Base-by-base conservation (phyloP, 768 basidiomycete species). In the Filobasidium wieringae region DNA sequence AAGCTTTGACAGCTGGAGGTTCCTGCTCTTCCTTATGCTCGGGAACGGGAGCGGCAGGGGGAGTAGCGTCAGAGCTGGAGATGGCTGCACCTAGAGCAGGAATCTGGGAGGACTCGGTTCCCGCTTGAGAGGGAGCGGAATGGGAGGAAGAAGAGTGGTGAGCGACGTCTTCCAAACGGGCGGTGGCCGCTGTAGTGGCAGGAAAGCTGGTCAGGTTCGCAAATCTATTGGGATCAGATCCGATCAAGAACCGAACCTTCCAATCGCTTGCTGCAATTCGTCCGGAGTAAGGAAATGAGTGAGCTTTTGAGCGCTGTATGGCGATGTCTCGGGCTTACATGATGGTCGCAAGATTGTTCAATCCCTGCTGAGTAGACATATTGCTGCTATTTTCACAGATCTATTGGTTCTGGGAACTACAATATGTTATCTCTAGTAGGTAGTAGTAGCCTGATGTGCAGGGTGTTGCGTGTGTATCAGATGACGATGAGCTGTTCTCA, bases 131-230 rank as follows among this genome's bases (percentile, higher is more conserved):
- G 50, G 62, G 58, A 50, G 64, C 49, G n/a, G 66, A 64, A 14
- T 69, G 74, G 64, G 68, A 65, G 15, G 50, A 34, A n/a, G 60
- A 47, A 14, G 45, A 32, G 19, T 50, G 47, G 9, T 55, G 54
- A 24, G 60, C 49, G 60, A 90, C 78, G 69, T 99, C 95, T 74
- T 99, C 95, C 33, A 99, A 81, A 32, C 95, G 82, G 41, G 87
- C 88, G 6, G 89, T 91, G 8, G 90, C 88, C 26, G 95, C 95
- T 78, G 92, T 87, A 51, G 90, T 43, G 17, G 19, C 19, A 34
- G 45, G 34, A 53, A 36, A 60, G n/a, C n/a, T n/a, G n/a, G n/a
- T n/a, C n/a, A n/a, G n/a, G n/a, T n/a, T n/a, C n/a, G n/a, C n/a
- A n/a, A n/a, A n/a, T n/a, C n/a, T n/a, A n/a, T n/a, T n/a, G n/a